Base-by-base conservation (phyloP, 257 asterid species). In the Cordia subcordata region DNA sequence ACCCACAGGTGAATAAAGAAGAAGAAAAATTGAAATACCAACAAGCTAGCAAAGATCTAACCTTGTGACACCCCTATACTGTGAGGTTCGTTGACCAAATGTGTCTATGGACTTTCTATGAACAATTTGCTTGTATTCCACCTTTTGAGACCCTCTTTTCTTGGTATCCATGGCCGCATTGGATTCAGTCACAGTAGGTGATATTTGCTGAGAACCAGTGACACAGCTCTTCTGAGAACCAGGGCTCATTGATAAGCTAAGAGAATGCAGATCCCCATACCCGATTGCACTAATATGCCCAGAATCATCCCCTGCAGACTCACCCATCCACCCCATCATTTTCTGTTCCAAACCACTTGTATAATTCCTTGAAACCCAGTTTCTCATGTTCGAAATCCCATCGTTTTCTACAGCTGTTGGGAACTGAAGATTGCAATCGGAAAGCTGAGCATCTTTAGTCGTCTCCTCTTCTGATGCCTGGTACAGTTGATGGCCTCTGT, bases 51-150 rank as follows among this genome's bases (percentile, higher is more conserved):
- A 42, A 67, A 70, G 54, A 60, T 20, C 61, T 10, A 52, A 92
- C 98, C 99, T 92, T 13, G 99, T 92, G 57, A 92, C 99, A 0
- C 99, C 99, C 70, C 99, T 80, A 60, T 86, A 92, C 78, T 88
- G 99, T 0, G 97, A 88, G 19, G 99, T 88, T 52, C 99, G 77
- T 56, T 92, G 99, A 3, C 99, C 99, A 62, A 92, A 92, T 5
- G 99, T 88, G 53, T 92, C 99, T 15, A 92, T 79, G 14, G 99
- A 88, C 77, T 92, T 92, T 73, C 97, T 77, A 53, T 92, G 99
- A 74, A 81, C 86, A 47, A 78, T 80, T 70, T 81, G 95, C 71
- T 88, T 86, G 64, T 81, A 83, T 1, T 83, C 82, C 42, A 53
- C 79, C 51, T 79, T 88, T 9, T 73, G 91, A 11, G 90, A 50